phyloP scores from a whole-genome alignment of 805 yeast species.

The Saturnispora silvae region DNA sequence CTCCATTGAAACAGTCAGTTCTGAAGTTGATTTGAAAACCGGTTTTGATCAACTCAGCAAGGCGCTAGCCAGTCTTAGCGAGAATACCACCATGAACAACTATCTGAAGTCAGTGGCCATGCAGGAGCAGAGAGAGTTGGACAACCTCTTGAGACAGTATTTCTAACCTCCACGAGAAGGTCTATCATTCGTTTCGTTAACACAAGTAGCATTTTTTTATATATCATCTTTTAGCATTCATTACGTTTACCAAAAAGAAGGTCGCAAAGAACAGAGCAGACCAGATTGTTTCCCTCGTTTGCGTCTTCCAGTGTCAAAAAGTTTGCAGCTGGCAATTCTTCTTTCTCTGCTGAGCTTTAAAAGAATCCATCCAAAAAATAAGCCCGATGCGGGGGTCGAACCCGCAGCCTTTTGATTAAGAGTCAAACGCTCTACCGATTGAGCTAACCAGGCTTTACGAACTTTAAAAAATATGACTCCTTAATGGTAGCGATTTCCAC shows the following conservation, averaged over 20 bases:
- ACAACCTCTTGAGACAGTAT: slow-evolving; percentile 26
- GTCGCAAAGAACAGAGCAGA: too few species aligned
- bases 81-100: slow-evolving; percentile 18
- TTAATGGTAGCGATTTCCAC: too few species aligned
- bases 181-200: too few species aligned
- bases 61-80: slow-evolving; percentile 10
- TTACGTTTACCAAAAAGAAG: too few species aligned
- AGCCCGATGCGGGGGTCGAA: slow-evolving; percentile 17
- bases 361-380: background rate
- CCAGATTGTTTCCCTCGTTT: too few species aligned
- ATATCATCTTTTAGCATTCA: too few species aligned
- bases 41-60: slow-evolving; percentile 2
- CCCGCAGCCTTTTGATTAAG: slow-evolving; percentile 17
- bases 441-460: slow-evolving; percentile 14
- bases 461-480: too few species aligned
- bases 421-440: slow-evolving; percentile 17
- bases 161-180: too few species aligned
- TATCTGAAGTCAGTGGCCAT: slow-evolving; percentile 25
- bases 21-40: slow-evolving; percentile 3
- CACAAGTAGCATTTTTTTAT: too few species aligned
- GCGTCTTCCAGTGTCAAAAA: too few species aligned
- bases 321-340: too few species aligned
- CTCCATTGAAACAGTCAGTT: slow-evolving; percentile 4
- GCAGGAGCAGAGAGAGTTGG: slow-evolving; percentile 26
- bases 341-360: too few species aligned